Evolutionary conservation across 2,329 filamentous ascomycete species (phyloP), one percentile per base, ranked within the genome.

Genomic region (Apiospora marii): DNA sequence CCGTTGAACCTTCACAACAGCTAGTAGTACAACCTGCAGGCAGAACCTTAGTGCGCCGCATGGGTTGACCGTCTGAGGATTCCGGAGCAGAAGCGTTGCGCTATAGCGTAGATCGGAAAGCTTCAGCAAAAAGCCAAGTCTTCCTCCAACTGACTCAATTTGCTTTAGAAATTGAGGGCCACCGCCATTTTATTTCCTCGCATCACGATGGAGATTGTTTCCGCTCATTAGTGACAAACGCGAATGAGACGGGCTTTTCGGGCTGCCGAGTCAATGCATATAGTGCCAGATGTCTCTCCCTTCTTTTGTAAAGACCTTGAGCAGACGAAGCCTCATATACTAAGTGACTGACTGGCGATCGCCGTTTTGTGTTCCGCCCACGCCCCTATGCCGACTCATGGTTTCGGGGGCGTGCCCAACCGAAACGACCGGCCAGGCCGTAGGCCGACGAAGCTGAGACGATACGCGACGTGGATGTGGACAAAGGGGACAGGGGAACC

Each of bases 391-490:
- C 7, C 53, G 53, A 64, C n/a, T 64, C 58, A 41, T 61, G 53
- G 53, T 58, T 37, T 22, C 53, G 53, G 53, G 30, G 53, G 16
- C 30, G 14, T 12, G 53, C 41, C 22, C 58, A 41, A 24, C 58
- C 58, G 58, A 41, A 64, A 64, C 58, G 22, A 64, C n/a, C 58
- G 58, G 58, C 19, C 58, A 64, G 3, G 12, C n/a, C 19, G 58
- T 22, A 64, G 58, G 34, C 58, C 58, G 58, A 64, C 37, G 34
- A 64, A 64, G 58, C 58, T 64, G 58, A 64, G 58, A 64, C 58
- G 58, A 64, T 64, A 41, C 58, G 53, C 53, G 34, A 64, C 58
- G 34, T 64, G 58, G 13, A 41, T 64, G 58, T n/a, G 58, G 58
- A 61, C 53, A 61, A 61, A 30, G 4, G 30, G 58, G 58, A n/a